phyloP scores from a whole-genome alignment of 257 asterid genomes.

The Gynochthodes officinalis region DNA sequence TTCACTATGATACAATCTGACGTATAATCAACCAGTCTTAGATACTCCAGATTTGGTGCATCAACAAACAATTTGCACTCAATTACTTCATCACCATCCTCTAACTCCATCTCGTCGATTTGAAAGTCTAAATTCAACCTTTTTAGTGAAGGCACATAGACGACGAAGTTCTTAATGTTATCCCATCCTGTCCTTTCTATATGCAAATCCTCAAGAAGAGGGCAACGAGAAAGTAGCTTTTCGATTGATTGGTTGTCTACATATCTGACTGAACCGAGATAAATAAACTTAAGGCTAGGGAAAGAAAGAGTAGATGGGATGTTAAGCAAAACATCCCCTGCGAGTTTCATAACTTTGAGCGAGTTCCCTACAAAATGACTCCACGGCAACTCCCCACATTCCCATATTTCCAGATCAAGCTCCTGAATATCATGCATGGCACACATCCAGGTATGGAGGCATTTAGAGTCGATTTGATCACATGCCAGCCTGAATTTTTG shows the following conservation, averaged over 20 bases:
- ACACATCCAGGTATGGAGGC: background rate
- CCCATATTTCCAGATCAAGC: background rate
- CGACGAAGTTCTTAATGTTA: background rate
- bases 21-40: background rate
- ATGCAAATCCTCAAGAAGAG: conserved; percentile 7
- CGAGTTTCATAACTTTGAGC: conserved; percentile 2
- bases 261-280: background rate
- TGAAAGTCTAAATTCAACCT: background rate
- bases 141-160: conserved; percentile 6
- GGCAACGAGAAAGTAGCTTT: conserved; percentile 2
- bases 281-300: background rate
- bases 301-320: background rate
- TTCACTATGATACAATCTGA: background rate
- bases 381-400: background rate
- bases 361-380: background rate
- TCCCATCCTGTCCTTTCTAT: background rate
- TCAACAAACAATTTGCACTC: conserved; percentile 1
- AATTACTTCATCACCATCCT: background rate
- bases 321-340: background rate
- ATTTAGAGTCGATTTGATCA: background rate
- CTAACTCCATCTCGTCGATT: background rate
- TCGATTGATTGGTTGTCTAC: background rate
- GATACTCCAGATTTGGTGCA: conserved; percentile 13
- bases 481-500: conserved; percentile 6
- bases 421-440: conserved; percentile 3